Evolutionary conservation across 2,329 filamentous ascomycete species (phyloP), one percentile per base, ranked within the genome.

Genomic region (Onygena corvina): DNA sequence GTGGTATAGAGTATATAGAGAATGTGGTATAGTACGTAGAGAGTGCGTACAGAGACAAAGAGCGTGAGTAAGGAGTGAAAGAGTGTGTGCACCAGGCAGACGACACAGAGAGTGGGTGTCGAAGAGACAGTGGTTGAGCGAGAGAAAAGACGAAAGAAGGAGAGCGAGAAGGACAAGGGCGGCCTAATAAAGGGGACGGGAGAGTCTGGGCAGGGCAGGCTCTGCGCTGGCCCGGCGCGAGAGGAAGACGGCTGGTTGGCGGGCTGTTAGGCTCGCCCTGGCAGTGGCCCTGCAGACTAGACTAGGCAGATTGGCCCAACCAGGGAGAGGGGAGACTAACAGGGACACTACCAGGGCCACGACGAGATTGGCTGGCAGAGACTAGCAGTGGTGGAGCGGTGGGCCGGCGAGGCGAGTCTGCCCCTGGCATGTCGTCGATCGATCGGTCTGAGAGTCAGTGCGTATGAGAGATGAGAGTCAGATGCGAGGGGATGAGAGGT

Each of bases 41-140:
- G 29, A 16, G 4, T 11, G 29, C 23, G 34, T 44, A 25, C 27
- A 27, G 25, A 18, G 35, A 30, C 29, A 48, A 30, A 46, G 30
- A 42, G 46, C 27, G 35, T 30, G 30, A 30, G 5, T 30, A 20
- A n/a, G 25, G 48, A 53, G 50, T 53, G 48, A 48, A 47, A n/a
- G n/a, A n/a, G n/a, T n/a, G n/a, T n/a, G n/a, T n/a, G n/a, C n/a
- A 50, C 51, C 51, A 48, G 30, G 51, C 51, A 48, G 50, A 50
- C 46, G 45, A 42, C 8, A 18, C 29, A 21, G 42, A 30, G 23
- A 46, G 23, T 16, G 23, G 6, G 14, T 21, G 42, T 16, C 29
- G 23, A 46, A 31, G 42, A 46, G 42, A 25, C 9, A 48, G 14
- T 25, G n/a, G 25, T 16, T 42, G 34, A 25, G 33, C 5, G 29